These are phyloP conservation scores for Phytophthora capsici DNA, from an alignment of 352 stramenopile species.

Conservation along the genomic window DNA sequence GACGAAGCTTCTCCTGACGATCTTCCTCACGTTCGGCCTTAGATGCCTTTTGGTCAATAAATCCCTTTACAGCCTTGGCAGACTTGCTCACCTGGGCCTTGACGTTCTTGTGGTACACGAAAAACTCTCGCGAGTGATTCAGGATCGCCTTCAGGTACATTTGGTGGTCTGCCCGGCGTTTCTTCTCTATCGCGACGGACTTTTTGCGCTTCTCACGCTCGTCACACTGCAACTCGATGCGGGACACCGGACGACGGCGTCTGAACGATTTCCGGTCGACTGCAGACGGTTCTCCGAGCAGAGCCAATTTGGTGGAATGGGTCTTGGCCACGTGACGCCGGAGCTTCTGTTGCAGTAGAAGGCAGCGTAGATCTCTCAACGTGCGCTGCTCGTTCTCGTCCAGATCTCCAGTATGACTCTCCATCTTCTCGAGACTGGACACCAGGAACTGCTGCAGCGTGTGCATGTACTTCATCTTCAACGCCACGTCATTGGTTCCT, in stretches of 20 bases:
- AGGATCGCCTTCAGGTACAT: constrained; percentile 83
- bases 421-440: constrained; percentile 67
- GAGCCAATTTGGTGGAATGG: constrained; percentile 67
- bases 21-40: constrained; percentile 89
- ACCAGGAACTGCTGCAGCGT: constrained; percentile 75
- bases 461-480: constrained; percentile 79
- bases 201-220: constrained; percentile 86
- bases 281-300: constrained; percentile 66
- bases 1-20: constrained; percentile 85
- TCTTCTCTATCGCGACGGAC: constrained; percentile 84
- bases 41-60: constrained; percentile 77
- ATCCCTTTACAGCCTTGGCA: constrained; percentile 72
- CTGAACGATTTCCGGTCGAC: constrained; percentile 83
- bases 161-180: constrained; percentile 77
- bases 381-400: constrained; percentile 52
- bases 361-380: constrained; percentile 68
- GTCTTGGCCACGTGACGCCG: constrained; percentile 63
- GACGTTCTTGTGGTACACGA: constrained; percentile 87
- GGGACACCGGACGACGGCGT: constrained; percentile 65
- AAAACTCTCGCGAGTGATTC: constrained; percentile 88
- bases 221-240: constrained; percentile 68
- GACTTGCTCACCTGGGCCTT: constrained; percentile 77
- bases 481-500: constrained; percentile 70
- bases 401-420: constrained; percentile 45
- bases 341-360: constrained; percentile 79